Evolutionary conservation across 169 alveolate species (phyloP).

Genomic region (Eimeria necatrix): DNA sequence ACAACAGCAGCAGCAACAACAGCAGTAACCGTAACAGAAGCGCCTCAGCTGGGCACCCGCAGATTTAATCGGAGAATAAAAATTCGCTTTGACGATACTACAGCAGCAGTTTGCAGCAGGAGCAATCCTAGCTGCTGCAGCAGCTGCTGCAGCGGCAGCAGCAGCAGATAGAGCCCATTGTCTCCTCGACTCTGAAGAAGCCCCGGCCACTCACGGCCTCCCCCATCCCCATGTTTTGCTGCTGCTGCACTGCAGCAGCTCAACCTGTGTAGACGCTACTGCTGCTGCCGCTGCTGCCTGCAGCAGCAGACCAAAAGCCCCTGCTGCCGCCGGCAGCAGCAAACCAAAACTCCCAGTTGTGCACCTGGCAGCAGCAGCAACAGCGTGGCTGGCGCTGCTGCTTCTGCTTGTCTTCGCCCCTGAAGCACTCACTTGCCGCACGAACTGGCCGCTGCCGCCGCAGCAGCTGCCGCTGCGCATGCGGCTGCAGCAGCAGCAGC

Average conservation of each 20-base stretch:
- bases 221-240: too few species aligned
- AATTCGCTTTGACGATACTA: neutral
- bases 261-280: neutral
- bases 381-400: neutral
- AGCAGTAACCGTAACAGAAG: neutral
- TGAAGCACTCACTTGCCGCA: neutral
- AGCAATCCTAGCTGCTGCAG: neutral
- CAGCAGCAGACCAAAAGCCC: neutral
- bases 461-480: neutral
- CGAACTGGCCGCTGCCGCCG: too few species aligned
- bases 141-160: neutral
- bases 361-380: too few species aligned
- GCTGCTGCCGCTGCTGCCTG: neutral
- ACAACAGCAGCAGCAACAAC: neutral
- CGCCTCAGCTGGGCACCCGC: neutral
- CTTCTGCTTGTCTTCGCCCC: neutral
- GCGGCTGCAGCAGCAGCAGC: neutral
- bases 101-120: slow-evolving; percentile 41
- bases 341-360: neutral
- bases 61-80: neutral
- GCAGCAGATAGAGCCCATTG: too few species aligned
- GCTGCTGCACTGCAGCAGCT: too few species aligned
- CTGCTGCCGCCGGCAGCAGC: neutral
- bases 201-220: too few species aligned
- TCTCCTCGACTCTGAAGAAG: too few species aligned